A percentile compares a stretch with the other conserved stretches of the same genome.
phyloP scores from a whole-genome alignment of 163 green algal genomes.

The Coccomyxa subellipsoidea region DNA sequence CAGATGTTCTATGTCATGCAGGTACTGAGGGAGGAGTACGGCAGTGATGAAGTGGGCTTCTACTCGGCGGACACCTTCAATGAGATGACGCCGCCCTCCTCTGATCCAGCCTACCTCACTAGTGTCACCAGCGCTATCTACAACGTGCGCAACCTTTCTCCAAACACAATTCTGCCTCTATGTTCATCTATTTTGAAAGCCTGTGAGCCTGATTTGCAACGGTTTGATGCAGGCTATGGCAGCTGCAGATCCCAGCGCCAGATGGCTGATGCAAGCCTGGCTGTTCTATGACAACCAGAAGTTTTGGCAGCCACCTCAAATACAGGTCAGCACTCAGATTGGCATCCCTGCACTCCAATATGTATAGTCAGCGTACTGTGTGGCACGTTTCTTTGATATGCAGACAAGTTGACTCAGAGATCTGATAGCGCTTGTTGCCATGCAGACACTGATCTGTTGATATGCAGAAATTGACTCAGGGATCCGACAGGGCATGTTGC shows the following conservation, averaged over 20 bases:
- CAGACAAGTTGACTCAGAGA: too few relatives aligned
- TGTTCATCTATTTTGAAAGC: neutral
- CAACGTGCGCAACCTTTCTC: neutral
- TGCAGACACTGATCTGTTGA: too few relatives aligned
- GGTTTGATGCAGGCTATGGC: conserved; percentile 26
- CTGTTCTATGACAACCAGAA: conserved; percentile 40
- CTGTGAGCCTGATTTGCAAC: too few relatives aligned
- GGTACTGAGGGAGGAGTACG: conserved; percentile 30
- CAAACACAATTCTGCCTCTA: too few relatives aligned
- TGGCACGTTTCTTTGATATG: too few relatives aligned
- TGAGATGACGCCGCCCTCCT: conserved; percentile 40
- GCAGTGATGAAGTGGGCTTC: conserved; percentile 31
- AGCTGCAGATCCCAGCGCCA: conserved; percentile 24
- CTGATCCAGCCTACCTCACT: conserved; percentile 33
- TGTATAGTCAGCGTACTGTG: too few relatives aligned
- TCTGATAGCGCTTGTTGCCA: too few relatives aligned
- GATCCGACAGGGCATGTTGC: too few relatives aligned
- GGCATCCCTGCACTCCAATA: too few relatives aligned
- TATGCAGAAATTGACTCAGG: too few relatives aligned
- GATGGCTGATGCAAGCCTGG: conserved; percentile 54
- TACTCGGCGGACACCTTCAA: conserved; percentile 55
- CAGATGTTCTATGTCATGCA: neutral
- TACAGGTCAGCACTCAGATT: conserved; percentile 19
- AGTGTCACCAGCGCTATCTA: conserved; percentile 30
- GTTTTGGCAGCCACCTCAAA: conserved; percentile 32